Percentiles rank a stretch among this genome's conserved stretches.
Evolutionary conservation across 2,329 filamentous ascomycete species (phyloP).

Genomic region (Cladosporium phlei): DNA sequence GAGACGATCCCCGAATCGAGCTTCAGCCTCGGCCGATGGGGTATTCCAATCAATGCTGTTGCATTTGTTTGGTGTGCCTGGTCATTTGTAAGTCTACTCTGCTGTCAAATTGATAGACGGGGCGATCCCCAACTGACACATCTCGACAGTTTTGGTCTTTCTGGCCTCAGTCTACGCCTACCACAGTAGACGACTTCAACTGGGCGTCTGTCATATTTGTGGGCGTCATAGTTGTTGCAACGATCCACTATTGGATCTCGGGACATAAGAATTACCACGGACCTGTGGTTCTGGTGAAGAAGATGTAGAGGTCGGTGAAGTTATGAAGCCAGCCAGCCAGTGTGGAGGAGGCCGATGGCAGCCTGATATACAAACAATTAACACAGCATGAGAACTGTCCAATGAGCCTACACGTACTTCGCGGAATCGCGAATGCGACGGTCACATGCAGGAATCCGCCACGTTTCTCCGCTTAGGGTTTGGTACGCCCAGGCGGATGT

Average conservation of each 20-base stretch:
- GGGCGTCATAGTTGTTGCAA: constrained; percentile 13
- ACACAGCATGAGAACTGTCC: too few species aligned
- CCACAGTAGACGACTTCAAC: constrained; percentile 18
- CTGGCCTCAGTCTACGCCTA: constrained; percentile 15
- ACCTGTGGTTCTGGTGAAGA: constrained; percentile 17
- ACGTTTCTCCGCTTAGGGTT: too few species aligned
- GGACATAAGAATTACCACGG: constrained; percentile 17
- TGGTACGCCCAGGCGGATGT: too few species aligned
- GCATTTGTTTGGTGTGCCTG: constrained; percentile 18
- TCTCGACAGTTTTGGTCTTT: background rate
- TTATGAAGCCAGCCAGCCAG: too few species aligned
- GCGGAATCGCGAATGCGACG: too few species aligned
- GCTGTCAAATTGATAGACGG: constrained; percentile 12
- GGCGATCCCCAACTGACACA: too few species aligned
- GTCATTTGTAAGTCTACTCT: constrained; percentile 11
- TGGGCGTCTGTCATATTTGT: constrained; percentile 19
- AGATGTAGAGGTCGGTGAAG: too few species aligned
- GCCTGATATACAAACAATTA: too few species aligned
- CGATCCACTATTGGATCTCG: constrained; percentile 15
- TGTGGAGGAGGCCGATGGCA: too few species aligned
- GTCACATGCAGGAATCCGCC: too few species aligned
- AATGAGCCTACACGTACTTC: too few species aligned
- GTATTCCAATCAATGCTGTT: constrained; percentile 19
- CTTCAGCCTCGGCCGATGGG: constrained; percentile 17
- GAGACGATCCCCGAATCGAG: constrained; percentile 8